Evolutionary conservation across 164 flowering plant genomes (phyloP).

Genomic region (Chimonanthus praecox): DNA sequence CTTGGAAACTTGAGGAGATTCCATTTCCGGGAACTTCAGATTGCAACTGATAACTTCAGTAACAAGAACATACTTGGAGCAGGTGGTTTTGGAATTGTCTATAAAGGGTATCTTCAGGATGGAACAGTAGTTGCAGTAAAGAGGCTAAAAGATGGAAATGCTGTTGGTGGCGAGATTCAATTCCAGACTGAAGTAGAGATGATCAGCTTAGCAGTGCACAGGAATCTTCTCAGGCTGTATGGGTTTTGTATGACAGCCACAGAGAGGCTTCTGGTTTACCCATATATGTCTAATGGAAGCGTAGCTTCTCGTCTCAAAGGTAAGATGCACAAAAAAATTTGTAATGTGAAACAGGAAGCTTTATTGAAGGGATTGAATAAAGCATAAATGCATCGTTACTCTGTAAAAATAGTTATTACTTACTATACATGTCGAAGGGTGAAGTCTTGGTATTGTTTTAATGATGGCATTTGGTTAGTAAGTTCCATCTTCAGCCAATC

Average conservation of each 20-base stretch:
- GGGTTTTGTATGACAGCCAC: conserved; percentile 67
- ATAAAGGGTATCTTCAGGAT: conserved; percentile 64
- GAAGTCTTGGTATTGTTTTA: not conserved
- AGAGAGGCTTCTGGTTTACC: conserved; percentile 70
- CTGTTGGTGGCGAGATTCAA: conserved; percentile 65
- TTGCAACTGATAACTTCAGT: conserved; percentile 65
- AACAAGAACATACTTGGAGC: conserved; percentile 65
- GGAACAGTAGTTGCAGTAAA: conserved; percentile 77
- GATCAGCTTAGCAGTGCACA: conserved; percentile 80
- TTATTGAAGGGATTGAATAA: not conserved
- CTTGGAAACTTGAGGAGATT: conserved; percentile 74
- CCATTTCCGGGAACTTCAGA: conserved; percentile 63
- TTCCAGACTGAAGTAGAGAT: conserved; percentile 83
- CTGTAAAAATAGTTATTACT: not conserved
- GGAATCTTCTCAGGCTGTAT: conserved; percentile 61
- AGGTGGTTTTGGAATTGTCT: conserved; percentile 78
- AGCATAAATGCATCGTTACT: not conserved
- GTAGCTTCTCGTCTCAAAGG: conserved; percentile 82
- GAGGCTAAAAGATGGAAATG: conserved; percentile 73
- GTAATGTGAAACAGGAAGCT: not conserved
- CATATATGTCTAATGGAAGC: conserved; percentile 82
- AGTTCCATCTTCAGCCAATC: not conserved
- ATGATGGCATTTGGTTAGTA: not conserved
- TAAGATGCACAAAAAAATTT: conserved; percentile 10
- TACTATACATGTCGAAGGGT: not conserved